A percentile compares a stretch with the other conserved stretches of the same genome.
These are phyloP conservation scores for Exophiala aquamarina DNA, from an alignment of 2,329 filamentous ascomycete species.

Conservation along the genomic window DNA sequence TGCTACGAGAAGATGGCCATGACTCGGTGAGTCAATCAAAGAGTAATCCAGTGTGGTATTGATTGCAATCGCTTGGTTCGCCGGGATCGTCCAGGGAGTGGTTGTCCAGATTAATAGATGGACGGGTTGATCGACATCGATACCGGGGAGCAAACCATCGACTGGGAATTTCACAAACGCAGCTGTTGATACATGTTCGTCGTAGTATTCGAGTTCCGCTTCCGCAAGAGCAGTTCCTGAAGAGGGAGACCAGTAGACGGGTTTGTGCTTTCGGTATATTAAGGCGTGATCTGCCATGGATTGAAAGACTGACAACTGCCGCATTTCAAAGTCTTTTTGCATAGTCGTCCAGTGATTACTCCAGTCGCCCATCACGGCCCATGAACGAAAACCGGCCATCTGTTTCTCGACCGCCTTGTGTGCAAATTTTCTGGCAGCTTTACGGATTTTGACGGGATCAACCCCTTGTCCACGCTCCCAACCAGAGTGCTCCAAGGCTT, in stretches of 20 bases:
- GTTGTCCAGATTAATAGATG: slow-evolving; percentile 97
- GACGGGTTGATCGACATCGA: slow-evolving; percentile 54
- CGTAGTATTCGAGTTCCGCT: slow-evolving; percentile 65
- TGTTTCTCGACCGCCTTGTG: slow-evolving; percentile 57
- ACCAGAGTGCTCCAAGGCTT: slow-evolving; percentile 68
- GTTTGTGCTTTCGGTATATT: slow-evolving; percentile 62
- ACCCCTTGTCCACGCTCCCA: slow-evolving; percentile 42
- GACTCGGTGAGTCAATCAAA: slow-evolving; percentile 58
- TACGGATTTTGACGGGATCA: slow-evolving; percentile 51
- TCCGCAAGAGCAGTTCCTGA: slow-evolving; percentile 64
- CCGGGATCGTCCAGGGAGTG: slow-evolving; percentile 94
- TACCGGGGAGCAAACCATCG: slow-evolving; percentile 39
- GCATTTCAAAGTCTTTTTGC: slow-evolving; percentile 61
- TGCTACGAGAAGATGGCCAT: slow-evolving; percentile 69
- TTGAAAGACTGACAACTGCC: slow-evolving; percentile 60
- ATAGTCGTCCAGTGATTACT: slow-evolving; percentile 63
- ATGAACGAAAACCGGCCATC: slow-evolving; percentile 59
- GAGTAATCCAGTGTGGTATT: slow-evolving; percentile 72
- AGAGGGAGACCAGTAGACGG: slow-evolving; percentile 67
- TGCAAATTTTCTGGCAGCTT: slow-evolving; percentile 56
- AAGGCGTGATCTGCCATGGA: slow-evolving; percentile 62
- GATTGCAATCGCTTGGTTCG: slow-evolving; percentile 86
- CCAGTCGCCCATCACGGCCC: slow-evolving; percentile 67
- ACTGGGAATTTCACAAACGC: slow-evolving; percentile 73
- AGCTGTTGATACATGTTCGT: slow-evolving; percentile 59